A percentile compares a stretch with the other conserved stretches of the same genome.
Conservation (phyloP, 2,329 filamentous ascomycete genomes). For the Aotearoamyces nothofagi region DNA sequence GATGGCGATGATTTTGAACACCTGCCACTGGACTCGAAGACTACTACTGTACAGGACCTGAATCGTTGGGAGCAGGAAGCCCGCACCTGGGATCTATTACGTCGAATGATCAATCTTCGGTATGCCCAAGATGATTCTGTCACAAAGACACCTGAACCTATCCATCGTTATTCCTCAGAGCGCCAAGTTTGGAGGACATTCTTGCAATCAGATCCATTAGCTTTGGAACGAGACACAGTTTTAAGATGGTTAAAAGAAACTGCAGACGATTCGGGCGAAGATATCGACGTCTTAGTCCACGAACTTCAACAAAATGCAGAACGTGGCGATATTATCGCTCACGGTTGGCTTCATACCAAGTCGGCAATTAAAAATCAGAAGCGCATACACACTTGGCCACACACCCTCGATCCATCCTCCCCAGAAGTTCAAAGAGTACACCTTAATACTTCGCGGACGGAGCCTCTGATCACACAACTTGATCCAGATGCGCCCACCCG, state of each 20-base stretch:
- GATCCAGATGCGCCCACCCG: slow-evolving; percentile 83
- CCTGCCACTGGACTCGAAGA: slow-evolving; percentile 11
- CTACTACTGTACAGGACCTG: slow-evolving; percentile 30
- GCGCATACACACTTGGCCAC: slow-evolving; percentile 52
- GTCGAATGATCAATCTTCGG: slow-evolving; percentile 45
- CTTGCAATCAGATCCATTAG: slow-evolving; percentile 53
- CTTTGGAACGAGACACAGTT: slow-evolving; percentile 64
- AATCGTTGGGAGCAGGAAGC: slow-evolving; percentile 65
- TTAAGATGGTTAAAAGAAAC: slow-evolving; percentile 77
- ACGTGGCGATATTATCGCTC: slow-evolving; percentile 65
- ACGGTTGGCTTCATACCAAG: slow-evolving; percentile 87
- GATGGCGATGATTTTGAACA: slow-evolving; percentile 25
- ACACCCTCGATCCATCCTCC: slow-evolving; percentile 47
- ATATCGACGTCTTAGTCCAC: slow-evolving; percentile 61
- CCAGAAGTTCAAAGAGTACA: slow-evolving; percentile 39
- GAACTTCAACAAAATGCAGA: slow-evolving; percentile 65
- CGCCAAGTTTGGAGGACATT: slow-evolving; percentile 59
- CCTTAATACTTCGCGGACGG: slow-evolving; percentile 39
- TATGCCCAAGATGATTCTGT: slow-evolving; percentile 26
- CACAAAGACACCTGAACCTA: slow-evolving; percentile 6
- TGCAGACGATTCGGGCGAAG: slow-evolving; percentile 49
- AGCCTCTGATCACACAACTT: slow-evolving; percentile 66
- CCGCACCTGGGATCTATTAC: slow-evolving; percentile 80
- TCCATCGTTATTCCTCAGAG: slow-evolving; percentile 42
- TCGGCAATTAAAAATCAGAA: slow-evolving; percentile 84